Evolutionary conservation across 169 alveolate genomes (phyloP), one percentile per base, ranked within the genome.

Genomic region (Eimeria sp.): DNA sequence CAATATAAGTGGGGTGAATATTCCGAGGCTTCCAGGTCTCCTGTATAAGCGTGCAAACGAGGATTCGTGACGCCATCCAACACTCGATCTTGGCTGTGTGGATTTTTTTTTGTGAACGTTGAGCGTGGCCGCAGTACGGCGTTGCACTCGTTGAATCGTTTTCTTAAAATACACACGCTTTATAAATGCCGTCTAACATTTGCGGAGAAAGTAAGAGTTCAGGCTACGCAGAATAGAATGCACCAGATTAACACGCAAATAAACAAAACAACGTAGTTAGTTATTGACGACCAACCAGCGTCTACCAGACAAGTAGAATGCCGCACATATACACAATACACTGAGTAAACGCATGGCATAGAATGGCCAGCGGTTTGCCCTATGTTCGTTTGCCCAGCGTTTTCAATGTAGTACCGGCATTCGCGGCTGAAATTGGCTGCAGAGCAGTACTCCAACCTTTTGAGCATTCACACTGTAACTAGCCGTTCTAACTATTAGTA

Each of bases 1-100:
- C 51, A 34, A 70, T 10, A n/a, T 27, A 10, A 70, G 51, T 30
- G 80, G 51, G 3, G 80, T 70, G 51, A 70, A 70, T 34, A 70
- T 70, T 70, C 80, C 80, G 80, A 34, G 51, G 11, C 80, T 70
- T 70, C 80, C 80, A 30, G 27, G 80, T 30, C 80, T 70, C 80
- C 80, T 70, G 27, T 49, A 3, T 13, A 25, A 70, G n/a, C 80
- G 22, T 1, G n/a, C 80, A 27, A 22, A 30, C 7, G n/a, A 27
- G 22, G 80, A 34, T 22, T 47, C n/a, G n/a, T 70, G 51, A 70
- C 51, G 51, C 3, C 80, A 30, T n/a, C 80, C 13, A 70, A 34
- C 51, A 13, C 51, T 10, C 5, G 51, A 18, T 70, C n/a, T 9
- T 13, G 20, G 7, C 49, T 18, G 49, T 22, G 20, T 11, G 10